A percentile compares a stretch with the other conserved stretches of the same genome.
Evolutionary conservation across 306 rosid genomes (phyloP).

Genomic region (Calophaca sinica): DNA sequence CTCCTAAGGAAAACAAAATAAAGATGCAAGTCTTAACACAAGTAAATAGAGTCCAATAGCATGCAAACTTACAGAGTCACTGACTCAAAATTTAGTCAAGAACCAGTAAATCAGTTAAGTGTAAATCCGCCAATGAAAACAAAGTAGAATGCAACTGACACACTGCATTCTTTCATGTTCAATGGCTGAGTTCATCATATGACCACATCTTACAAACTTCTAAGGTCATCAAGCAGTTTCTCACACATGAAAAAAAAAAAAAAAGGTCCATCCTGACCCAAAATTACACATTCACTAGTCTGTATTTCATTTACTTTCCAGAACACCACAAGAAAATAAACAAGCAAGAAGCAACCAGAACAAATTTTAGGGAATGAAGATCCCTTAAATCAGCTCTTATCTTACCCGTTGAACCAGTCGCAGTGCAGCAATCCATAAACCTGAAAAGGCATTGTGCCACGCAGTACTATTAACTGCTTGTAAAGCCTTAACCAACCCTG

Average conservation of each 20-base stretch:
- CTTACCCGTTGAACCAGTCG: constrained; percentile 94
- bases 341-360: not conserved
- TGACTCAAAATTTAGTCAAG: constrained; percentile 1
- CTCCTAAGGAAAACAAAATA: constrained; percentile 61
- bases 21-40: constrained; percentile 21
- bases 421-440: constrained; percentile 94
- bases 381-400: constrained; percentile 40
- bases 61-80: constrained; percentile 37
- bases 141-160: constrained; percentile 20
- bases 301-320: too few species aligned
- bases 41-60: constrained; percentile 31
- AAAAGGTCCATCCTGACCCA: not conserved
- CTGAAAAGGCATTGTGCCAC: constrained; percentile 92
- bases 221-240: constrained; percentile 24
- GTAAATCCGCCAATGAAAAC: constrained; percentile 35
- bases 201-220: constrained; percentile 7
- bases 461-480: constrained; percentile 81
- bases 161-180: constrained; percentile 20
- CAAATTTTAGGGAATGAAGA: constrained; percentile 22
- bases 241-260: not conserved
- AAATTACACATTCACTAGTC: constrained; percentile 9
- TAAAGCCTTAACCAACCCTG: constrained; percentile 85
- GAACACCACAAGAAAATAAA: not conserved
- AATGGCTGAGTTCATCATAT: constrained; percentile 16
- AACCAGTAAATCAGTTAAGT: constrained; percentile 15